A percentile compares a stretch with the other conserved stretches of the same genome.
Evolutionary conservation across 1,139 yeast species (phyloP).

Genomic region (Protomyces macrosporus): DNA sequence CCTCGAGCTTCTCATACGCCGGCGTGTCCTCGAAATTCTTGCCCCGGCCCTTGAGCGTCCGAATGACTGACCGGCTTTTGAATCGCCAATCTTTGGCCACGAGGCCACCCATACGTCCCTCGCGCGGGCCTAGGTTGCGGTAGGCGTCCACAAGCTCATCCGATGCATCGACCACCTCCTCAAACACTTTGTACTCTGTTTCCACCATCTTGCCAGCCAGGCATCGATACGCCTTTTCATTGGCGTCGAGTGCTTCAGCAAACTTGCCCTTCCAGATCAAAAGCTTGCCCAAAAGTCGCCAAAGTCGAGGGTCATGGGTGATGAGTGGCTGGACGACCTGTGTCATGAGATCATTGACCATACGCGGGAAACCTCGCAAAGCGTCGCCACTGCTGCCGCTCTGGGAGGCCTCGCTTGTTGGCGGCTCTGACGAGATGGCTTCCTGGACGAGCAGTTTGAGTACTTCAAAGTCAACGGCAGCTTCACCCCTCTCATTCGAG

Average conservation of each 20-base stretch:
- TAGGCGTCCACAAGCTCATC: slow-evolving; percentile 79
- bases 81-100: slow-evolving; percentile 92
- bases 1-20: slow-evolving; percentile 14
- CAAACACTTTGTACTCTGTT: slow-evolving; percentile 61
- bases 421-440: slow-evolving; percentile 52
- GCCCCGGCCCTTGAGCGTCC: slow-evolving; percentile 26
- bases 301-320: slow-evolving; percentile 64
- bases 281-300: slow-evolving; percentile 79
- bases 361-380: slow-evolving; percentile 36
- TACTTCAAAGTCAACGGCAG: slow-evolving; percentile 67
- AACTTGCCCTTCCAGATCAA: slow-evolving; percentile 83
- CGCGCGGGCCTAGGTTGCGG: slow-evolving; percentile 75
- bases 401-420: slow-evolving; percentile 40
- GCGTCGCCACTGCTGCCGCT: slow-evolving; percentile 15
- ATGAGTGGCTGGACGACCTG: slow-evolving; percentile 53
- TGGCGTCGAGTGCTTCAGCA: slow-evolving; percentile 80
- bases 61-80: slow-evolving; percentile 51
- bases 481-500: slow-evolving; percentile 54
- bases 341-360: slow-evolving; percentile 44
- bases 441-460: slow-evolving; percentile 69
- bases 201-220: slow-evolving; percentile 57
- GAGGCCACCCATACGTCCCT: slow-evolving; percentile 75
- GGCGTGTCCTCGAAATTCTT: slow-evolving; percentile 17
- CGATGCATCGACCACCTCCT: slow-evolving; percentile 60
- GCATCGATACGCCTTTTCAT: slow-evolving; percentile 74